phyloP scores from a whole-genome alignment of 352 stramenopile species.

The Elongisporangium anandrum region DNA sequence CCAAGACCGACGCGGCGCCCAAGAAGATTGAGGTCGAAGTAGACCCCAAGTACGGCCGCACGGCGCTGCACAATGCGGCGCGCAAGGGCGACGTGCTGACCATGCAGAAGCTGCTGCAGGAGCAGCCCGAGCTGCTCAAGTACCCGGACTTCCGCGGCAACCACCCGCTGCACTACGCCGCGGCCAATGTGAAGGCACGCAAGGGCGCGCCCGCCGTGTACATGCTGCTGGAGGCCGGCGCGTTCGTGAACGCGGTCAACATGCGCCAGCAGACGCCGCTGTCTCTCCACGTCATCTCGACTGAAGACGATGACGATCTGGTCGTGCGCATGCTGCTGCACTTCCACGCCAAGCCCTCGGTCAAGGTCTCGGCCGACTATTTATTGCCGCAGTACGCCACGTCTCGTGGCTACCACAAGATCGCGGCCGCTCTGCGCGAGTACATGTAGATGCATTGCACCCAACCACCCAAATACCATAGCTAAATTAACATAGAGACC shows the following conservation, averaged over 20 bases:
- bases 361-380: slow-evolving; percentile 43
- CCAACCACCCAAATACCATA: neutral
- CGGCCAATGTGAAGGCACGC: slow-evolving; percentile 19
- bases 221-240: slow-evolving; percentile 41
- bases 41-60: slow-evolving; percentile 43
- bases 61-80: slow-evolving; percentile 40
- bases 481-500: neutral
- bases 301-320: slow-evolving; percentile 41
- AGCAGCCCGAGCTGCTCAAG: slow-evolving; percentile 32
- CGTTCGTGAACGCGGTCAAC: slow-evolving; percentile 47
- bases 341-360: slow-evolving; percentile 36
- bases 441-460: slow-evolving; percentile 31
- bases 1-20: neutral
- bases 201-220: slow-evolving; percentile 28
- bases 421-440: slow-evolving; percentile 38
- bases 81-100: slow-evolving; percentile 39
- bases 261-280: slow-evolving; percentile 46
- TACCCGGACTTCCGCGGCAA: slow-evolving; percentile 44
- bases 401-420: slow-evolving; percentile 35
- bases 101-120: slow-evolving; percentile 23
- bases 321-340: slow-evolving; percentile 43
- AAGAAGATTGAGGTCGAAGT: slow-evolving; percentile 5
- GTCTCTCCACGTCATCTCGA: slow-evolving; percentile 52
- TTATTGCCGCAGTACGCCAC: slow-evolving; percentile 41
- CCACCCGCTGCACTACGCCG: slow-evolving; percentile 57